phyloP scores from a whole-genome alignment of 1,139 yeast genomes.

The Candida smagusa region DNA sequence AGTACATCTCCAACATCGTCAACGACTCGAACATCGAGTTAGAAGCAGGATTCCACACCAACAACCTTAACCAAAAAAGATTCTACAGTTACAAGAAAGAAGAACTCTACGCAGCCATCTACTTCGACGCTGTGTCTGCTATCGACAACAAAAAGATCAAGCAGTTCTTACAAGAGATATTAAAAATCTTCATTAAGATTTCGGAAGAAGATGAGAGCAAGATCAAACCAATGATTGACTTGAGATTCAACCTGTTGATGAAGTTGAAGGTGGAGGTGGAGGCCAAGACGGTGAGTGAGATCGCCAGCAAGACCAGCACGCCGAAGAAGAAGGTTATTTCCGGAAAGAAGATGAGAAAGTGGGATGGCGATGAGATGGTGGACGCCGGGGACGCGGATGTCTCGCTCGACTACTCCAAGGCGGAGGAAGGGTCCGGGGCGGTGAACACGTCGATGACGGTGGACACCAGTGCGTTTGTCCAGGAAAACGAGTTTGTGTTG shows the following conservation, averaged over 20 bases:
- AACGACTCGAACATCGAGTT: constrained; percentile 34
- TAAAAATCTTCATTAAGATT: constrained; percentile 32
- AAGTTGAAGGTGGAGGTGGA: constrained; percentile 22
- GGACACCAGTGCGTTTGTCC: constrained; percentile 34
- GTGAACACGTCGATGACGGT: constrained; percentile 13
- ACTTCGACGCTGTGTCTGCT: constrained; percentile 40
- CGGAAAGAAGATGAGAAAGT: constrained; percentile 42
- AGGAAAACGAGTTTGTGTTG: constrained; percentile 40
- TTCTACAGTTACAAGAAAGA: constrained; percentile 33
- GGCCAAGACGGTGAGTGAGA: not conserved
- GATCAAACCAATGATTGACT: constrained; percentile 35
- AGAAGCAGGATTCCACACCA: constrained; percentile 34
- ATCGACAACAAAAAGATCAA: constrained; percentile 40
- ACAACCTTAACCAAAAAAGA: constrained; percentile 31
- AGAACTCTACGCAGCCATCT: constrained; percentile 34
- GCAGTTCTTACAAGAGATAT: constrained; percentile 31
- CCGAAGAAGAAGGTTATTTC: constrained; percentile 14
- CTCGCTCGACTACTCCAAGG: constrained; percentile 35
- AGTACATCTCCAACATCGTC: constrained; percentile 34
- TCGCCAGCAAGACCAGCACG: constrained; percentile 7
- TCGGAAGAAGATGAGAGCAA: constrained; percentile 20
- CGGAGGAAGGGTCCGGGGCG: constrained; percentile 32
- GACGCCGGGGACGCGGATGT: constrained; percentile 19
- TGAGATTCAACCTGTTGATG: constrained; percentile 33
- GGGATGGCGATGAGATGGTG: constrained; percentile 42